These are phyloP conservation scores for Fusarium illudens DNA, from an alignment of 2,329 filamentous ascomycete species.

Conservation along the genomic window DNA sequence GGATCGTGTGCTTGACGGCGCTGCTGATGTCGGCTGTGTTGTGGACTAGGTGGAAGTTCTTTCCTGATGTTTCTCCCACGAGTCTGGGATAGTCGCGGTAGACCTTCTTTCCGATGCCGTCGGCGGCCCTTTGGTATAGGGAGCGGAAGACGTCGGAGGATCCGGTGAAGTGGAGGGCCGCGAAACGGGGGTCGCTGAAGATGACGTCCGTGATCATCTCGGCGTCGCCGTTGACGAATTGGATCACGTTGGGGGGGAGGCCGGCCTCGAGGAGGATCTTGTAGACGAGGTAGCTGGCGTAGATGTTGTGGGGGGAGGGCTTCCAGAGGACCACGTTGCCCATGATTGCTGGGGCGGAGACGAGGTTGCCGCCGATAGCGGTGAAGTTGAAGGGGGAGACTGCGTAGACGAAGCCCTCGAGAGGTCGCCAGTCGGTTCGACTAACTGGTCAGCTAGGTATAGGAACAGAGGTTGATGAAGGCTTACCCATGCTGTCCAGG, in stretches of 20 bases:
- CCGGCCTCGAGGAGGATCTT: slow-evolving; percentile 90
- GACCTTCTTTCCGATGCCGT: slow-evolving; percentile 78
- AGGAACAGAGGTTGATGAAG: not conserved
- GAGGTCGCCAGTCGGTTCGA: slow-evolving; percentile 53
- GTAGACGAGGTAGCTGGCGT: slow-evolving; percentile 87
- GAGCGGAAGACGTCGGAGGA: slow-evolving; percentile 89
- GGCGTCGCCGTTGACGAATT: slow-evolving; percentile 89
- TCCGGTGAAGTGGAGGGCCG: slow-evolving; percentile 90
- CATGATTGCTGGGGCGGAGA: slow-evolving; percentile 82
- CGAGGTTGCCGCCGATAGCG: slow-evolving; percentile 88
- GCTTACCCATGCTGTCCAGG: slow-evolving; percentile 68
- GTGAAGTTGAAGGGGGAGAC: slow-evolving; percentile 97
- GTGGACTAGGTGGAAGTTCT: slow-evolving; percentile 90
- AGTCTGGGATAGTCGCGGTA: slow-evolving; percentile 87
- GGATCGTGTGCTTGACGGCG: slow-evolving; percentile 80
- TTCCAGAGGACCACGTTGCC: slow-evolving; percentile 97
- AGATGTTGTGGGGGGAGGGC: slow-evolving; percentile 83
- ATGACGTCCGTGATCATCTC: slow-evolving; percentile 81
- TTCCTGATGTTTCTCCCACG: slow-evolving; percentile 88
- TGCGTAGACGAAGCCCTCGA: slow-evolving; percentile 94
- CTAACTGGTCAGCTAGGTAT: not conserved
- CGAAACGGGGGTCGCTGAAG: slow-evolving; percentile 78
- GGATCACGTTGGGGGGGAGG: slow-evolving; percentile 85
- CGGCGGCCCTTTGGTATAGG: slow-evolving; percentile 84
- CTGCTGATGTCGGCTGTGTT: slow-evolving; percentile 77